phyloP scores from a whole-genome alignment of 2,329 filamentous ascomycete species.

The Lizonia empirigonia region DNA sequence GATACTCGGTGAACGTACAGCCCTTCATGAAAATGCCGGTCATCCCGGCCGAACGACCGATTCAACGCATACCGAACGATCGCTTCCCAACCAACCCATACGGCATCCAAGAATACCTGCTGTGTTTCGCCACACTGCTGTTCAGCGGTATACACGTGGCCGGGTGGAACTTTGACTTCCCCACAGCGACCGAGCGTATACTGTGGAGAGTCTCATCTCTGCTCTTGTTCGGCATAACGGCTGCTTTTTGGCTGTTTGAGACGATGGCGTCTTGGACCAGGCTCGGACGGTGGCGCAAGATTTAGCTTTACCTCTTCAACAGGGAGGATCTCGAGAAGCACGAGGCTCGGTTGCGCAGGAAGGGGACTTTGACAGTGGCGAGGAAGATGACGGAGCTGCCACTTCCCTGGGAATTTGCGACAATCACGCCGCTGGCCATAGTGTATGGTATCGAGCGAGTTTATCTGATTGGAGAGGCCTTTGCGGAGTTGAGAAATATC shows the following conservation, averaged over 20 bases:
- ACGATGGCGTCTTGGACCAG: slow-evolving; percentile 24
- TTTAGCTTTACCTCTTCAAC: slow-evolving; percentile 22
- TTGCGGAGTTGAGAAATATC: slow-evolving; percentile 24
- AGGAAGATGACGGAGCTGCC: slow-evolving; percentile 24
- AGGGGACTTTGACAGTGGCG: slow-evolving; percentile 14
- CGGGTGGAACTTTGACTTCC: slow-evolving; percentile 25
- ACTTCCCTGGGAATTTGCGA: slow-evolving; percentile 22
- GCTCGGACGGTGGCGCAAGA: slow-evolving; percentile 23
- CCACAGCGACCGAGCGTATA: slow-evolving; percentile 8
- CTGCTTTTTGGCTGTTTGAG: slow-evolving; percentile 27
- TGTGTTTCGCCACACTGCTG: slow-evolving; percentile 18
- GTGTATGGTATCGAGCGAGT: slow-evolving; percentile 25
- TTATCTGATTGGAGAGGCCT: slow-evolving; percentile 25
- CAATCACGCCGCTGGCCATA: slow-evolving; percentile 26
- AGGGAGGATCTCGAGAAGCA: slow-evolving; percentile 12
- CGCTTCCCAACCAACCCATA: slow-evolving; percentile 24
- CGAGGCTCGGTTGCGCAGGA: slow-evolving; percentile 8
- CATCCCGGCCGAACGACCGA: slow-evolving; percentile 19
- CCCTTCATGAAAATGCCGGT: slow-evolving; percentile 26
- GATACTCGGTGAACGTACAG: slow-evolving; percentile 26
- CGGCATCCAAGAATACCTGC: slow-evolving; percentile 20
- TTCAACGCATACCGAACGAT: slow-evolving; percentile 24
- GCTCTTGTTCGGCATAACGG: slow-evolving; percentile 23
- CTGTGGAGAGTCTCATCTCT: slow-evolving; percentile 20
- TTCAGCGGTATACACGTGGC: slow-evolving; percentile 19